Conservation (phyloP, 1,139 yeast species). For the Taiozyma sp. region DNA sequence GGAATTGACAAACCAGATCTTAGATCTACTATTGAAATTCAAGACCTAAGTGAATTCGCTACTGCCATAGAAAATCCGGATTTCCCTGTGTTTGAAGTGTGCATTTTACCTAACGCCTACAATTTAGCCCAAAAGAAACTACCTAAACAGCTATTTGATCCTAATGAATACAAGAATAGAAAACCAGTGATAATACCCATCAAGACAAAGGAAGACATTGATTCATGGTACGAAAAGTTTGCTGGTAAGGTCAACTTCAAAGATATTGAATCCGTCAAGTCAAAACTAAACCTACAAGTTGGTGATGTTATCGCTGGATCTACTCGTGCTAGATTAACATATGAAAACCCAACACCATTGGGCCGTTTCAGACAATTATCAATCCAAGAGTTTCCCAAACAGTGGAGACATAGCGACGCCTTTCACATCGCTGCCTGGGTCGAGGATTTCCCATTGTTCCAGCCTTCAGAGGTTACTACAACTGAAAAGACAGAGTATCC, state of each 20-base stretch:
- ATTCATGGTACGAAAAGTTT: conserved; percentile 41
- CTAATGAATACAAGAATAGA: conserved; percentile 47
- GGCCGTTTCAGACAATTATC: conserved; percentile 81
- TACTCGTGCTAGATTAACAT: conserved; percentile 58
- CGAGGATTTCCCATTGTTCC: conserved; percentile 83
- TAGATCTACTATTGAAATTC: conserved; percentile 52
- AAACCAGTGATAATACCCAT: conserved; percentile 53
- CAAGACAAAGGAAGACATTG: conserved; percentile 31
- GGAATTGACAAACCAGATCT: conserved; percentile 97
- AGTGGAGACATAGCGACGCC: conserved; percentile 23
- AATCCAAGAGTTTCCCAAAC: conserved; percentile 44
- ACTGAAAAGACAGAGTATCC: conserved; percentile 53
- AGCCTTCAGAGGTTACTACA: conserved; percentile 48
- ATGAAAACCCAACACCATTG: conserved; percentile 93
- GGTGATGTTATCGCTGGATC: conserved; percentile 79
- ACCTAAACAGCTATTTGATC: conserved; percentile 37
- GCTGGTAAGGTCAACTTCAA: conserved; percentile 25
- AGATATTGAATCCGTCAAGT: conserved; percentile 29
- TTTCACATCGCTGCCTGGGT: conserved; percentile 72
- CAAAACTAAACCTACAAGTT: conserved; percentile 36
- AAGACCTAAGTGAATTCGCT: conserved; percentile 40
- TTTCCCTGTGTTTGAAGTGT: conserved; percentile 63
- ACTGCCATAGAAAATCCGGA: conserved; percentile 30
- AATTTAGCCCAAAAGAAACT: conserved; percentile 26
- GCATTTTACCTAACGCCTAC: conserved; percentile 52